Evolutionary conservation across 768 basidiomycete genomes (phyloP).

Genomic region (Dioszegia aurantiaca): DNA sequence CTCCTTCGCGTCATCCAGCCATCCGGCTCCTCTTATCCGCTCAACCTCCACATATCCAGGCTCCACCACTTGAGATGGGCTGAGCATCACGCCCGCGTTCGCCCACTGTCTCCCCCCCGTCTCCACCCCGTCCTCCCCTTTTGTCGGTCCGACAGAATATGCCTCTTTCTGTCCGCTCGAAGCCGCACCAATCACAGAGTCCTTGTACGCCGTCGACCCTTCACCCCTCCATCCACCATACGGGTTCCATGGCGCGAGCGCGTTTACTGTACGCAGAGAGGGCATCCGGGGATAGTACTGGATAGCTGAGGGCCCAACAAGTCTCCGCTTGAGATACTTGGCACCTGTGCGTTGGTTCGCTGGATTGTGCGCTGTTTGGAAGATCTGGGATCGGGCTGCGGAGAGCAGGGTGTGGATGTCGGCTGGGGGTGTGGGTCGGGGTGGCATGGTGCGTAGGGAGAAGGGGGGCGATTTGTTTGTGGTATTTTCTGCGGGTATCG

Average conservation of each 20-base stretch:
- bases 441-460: conserved; percentile 6
- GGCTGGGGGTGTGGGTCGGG: conserved; percentile 10
- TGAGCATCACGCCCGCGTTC: conserved; percentile 3
- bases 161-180: conserved; percentile 4
- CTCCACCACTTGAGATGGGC: conserved; percentile 15
- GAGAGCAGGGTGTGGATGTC: conserved; percentile 33
- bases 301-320: conserved; percentile 81
- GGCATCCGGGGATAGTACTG: conserved; percentile 57
- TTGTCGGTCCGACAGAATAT: not conserved
- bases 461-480: not conserved
- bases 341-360: conserved; percentile 75
- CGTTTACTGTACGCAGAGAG: conserved; percentile 13
- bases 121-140: conserved; percentile 17
- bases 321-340: conserved; percentile 78
- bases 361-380: conserved; percentile 87
- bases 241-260: conserved; percentile 2
- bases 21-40: conserved; percentile 32
- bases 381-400: conserved; percentile 57
- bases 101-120: not conserved
- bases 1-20: conserved; percentile 45
- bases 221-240: conserved; percentile 13
- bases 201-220: not conserved
- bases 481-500: too few species aligned
- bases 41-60: conserved; percentile 29
- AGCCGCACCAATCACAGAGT: not conserved